phyloP scores from a whole-genome alignment of 1,284 basidiomycete genomes.

The Papiliotrema flavescens region DNA sequence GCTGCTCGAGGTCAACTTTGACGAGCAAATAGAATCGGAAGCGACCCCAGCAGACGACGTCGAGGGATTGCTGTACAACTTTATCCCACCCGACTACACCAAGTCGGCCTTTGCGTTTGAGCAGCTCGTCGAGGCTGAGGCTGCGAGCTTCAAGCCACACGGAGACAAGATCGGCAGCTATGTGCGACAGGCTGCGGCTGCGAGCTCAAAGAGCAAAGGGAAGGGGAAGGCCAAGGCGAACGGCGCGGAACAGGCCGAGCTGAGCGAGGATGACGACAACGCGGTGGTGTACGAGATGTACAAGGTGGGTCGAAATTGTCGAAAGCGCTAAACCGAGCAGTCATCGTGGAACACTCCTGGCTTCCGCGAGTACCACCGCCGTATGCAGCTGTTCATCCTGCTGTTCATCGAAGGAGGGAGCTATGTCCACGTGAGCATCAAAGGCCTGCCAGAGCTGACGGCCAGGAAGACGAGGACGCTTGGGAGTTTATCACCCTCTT shows the following conservation, averaged over 20 bases:
- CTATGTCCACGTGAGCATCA: constrained; percentile 64
- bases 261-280: constrained; percentile 58
- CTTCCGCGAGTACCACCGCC: constrained; percentile 87
- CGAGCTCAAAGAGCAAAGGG: constrained; percentile 56
- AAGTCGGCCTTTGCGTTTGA: constrained; percentile 65
- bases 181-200: constrained; percentile 53
- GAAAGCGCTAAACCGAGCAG: no score
- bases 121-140: constrained; percentile 67
- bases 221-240: constrained; percentile 51
- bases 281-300: constrained; percentile 76
- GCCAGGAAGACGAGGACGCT: constrained; percentile 69
- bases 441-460: neutral
- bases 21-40: constrained; percentile 63
- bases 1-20: constrained; percentile 67
- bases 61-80: constrained; percentile 69
- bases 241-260: constrained; percentile 23
- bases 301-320: constrained; percentile 59
- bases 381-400: constrained; percentile 91
- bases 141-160: constrained; percentile 66
- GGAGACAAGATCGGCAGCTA: constrained; percentile 77
- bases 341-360: constrained; percentile 80
- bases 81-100: constrained; percentile 74
- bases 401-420: constrained; percentile 94
- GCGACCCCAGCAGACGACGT: constrained; percentile 81
- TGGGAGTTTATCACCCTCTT: constrained; percentile 85